Base-by-base conservation (phyloP, 1,284 basidiomycete genomes). In the Puccinia polysora region DNA sequence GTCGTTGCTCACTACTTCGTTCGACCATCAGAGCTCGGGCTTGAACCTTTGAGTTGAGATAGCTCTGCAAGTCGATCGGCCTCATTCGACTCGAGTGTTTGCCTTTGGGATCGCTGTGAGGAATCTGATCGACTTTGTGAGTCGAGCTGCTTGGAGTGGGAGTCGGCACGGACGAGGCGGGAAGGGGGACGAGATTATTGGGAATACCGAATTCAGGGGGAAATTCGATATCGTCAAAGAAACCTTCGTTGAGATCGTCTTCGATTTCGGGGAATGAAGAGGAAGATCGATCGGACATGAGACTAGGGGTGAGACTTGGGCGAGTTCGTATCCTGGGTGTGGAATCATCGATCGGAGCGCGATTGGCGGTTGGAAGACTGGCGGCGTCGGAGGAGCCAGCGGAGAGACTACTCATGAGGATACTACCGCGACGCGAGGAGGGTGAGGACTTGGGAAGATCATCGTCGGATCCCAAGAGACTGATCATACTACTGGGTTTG, bases 211-310 rank as follows among this genome's bases (percentile, higher is more conserved):
- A 63, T 50, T 71, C 68, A 38, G 68, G 68, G 6, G 68, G 68
- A 20, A 71, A 71, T 55, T 71, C 68, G 47, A 71, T 71, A 18
- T 71, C 68, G 53, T 71, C 68, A 55, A 71, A 71, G 43, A 71
- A 71, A 23, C 68, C 68, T 28, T 71, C 68, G 18, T 62, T 63
- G 40, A 55, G 12, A 12, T 71, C 68, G 50, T 71, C 68, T 43
- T 67, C 65, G 7, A 43, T 20, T 55, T 71, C 68, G 7, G 68
- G 58, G 56, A 71, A 71, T 25, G 68, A 59, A 15, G 68, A 71
- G 38, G 58, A 62, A 15, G 68, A 71, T 20, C 68, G 56, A 43
- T 71, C 68, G 6, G 68, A 59, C 58, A 71, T 63, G 25, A 71
- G 49, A 55, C 68, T 71, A 59, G 68, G 68, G 14, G 68, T 71